Base-by-base conservation (phyloP, 2,329 filamentous ascomycete genomes). In the Colletotrichum sp. region DNA sequence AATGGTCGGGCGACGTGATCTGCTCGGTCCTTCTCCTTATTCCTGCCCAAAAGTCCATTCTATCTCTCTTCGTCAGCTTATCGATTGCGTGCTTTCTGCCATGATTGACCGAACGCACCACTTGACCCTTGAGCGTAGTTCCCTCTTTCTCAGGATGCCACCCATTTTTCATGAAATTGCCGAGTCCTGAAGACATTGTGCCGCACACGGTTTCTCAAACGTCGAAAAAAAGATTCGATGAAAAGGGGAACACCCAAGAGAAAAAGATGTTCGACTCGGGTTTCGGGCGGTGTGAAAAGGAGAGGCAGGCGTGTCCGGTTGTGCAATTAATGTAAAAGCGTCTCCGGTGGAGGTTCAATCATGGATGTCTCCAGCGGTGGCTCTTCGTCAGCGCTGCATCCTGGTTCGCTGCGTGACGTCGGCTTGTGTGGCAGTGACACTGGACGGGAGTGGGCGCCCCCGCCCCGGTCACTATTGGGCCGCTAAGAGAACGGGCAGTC, bases 1-100 rank as follows among this genome's bases (percentile, higher is more conserved):
- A 98, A 86, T 2, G 96, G 95, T 18, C 89, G 88, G 36, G 90
- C 85, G 60, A 85, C 83, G 78, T 88, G 87, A 71, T 83, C 79
- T 26, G 79, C 76, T 14, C 78, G 77, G 18, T 83, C 79, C 32
- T 81, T 78, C 32, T 82, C 81, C 36, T 85, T 85, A 68, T 83
- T 84, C 74, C 87, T 86, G 59, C 86, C 85, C 18, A 90, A 79
- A 32, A 90, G 82, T 16, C 86, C 83, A 80, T 87, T 88, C 89
- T 90, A 77, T 8, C n/a, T n/a, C 16, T 34, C 21, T 36, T n/a
- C 48, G 61, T 55, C 21, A 75, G n/a, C 28, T 28, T n/a, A 9
- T 32, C 68, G 13, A 60, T 70, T 26, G 64, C 68, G 36, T 65
- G 39, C 65, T 64, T 57, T 26, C 52, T 32, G 28, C 60, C 60